Evolutionary conservation across 2,329 filamentous ascomycete species (phyloP).

Genomic region (Thelonectria olida): DNA sequence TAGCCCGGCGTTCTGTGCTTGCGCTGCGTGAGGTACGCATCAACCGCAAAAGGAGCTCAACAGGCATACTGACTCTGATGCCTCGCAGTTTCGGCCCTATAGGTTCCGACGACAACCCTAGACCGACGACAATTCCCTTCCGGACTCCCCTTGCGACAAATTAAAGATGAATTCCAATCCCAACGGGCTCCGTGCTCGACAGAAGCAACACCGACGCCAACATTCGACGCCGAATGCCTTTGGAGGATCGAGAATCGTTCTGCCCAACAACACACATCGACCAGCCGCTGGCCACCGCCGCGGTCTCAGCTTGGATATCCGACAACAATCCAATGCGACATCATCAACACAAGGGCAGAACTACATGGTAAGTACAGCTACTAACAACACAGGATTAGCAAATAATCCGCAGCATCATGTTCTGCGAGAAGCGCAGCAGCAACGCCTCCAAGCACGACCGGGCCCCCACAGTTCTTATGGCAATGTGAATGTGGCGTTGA

Average conservation of each 20-base stretch:
- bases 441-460: slow-evolving; percentile 80
- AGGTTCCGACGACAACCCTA: slow-evolving; percentile 61
- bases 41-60: background rate
- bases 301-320: slow-evolving; percentile 84
- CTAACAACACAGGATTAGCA: slow-evolving; percentile 66
- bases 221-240: slow-evolving; percentile 84
- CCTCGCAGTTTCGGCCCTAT: slow-evolving; percentile 54
- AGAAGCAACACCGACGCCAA: slow-evolving; percentile 77
- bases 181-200: slow-evolving; percentile 72
- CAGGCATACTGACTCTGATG: slow-evolving; percentile 5
- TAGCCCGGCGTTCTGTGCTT: slow-evolving; percentile 83
- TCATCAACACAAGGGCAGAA: slow-evolving; percentile 43
- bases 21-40: slow-evolving; percentile 79
- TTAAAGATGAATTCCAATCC: slow-evolving; percentile 84
- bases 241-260: slow-evolving; percentile 76
- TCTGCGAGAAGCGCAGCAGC: slow-evolving; percentile 91
- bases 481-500: slow-evolving; percentile 44
- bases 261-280: slow-evolving; percentile 62
- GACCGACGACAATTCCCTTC: slow-evolving; percentile 64
- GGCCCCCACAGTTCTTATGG: slow-evolving; percentile 57
- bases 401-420: slow-evolving; percentile 72
- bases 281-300: slow-evolving; percentile 72
- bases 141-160: slow-evolving; percentile 76
- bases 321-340: slow-evolving; percentile 61
- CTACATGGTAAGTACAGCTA: slow-evolving; percentile 60